Evolutionary conservation across 2,329 filamentous ascomycete genomes (phyloP).

Genomic region (Colletotrichum aenigma): DNA sequence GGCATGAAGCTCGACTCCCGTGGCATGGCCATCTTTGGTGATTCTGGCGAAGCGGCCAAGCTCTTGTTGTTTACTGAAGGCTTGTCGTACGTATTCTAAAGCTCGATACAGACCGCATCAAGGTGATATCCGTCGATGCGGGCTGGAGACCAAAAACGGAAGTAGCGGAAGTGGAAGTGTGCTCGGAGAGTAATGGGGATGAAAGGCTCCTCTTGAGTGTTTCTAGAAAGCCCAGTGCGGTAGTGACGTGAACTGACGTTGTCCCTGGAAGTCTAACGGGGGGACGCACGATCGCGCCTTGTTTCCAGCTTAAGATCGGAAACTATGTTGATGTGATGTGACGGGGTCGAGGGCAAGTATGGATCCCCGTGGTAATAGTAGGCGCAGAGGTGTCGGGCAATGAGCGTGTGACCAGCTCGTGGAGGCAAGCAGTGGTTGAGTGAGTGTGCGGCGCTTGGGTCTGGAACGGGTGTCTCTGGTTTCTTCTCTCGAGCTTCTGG

Average conservation of each 20-base stretch:
- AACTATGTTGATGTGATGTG: slow-evolving; percentile 9
- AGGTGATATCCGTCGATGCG: neutral
- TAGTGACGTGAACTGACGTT: slow-evolving; percentile 14
- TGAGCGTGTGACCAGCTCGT: slow-evolving; percentile 5
- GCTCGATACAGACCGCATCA: slow-evolving; percentile 12
- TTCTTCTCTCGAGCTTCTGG: neutral
- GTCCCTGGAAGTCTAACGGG: neutral
- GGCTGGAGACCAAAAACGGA: neutral
- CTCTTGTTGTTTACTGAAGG: neutral
- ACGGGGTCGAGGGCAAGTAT: neutral
- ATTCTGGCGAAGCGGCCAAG: neutral
- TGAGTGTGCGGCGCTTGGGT: neutral
- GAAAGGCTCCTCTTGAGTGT: slow-evolving; percentile 12
- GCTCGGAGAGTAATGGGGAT: neutral
- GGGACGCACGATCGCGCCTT: neutral
- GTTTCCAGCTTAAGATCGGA: slow-evolving; percentile 19
- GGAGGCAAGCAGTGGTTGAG: neutral
- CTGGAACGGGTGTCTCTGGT: neutral
- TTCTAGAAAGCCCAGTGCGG: slow-evolving; percentile 5
- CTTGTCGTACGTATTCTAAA: neutral
- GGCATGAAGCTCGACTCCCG: slow-evolving; percentile 76
- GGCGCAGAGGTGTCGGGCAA: neutral
- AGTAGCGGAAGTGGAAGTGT: neutral
- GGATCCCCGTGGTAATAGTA: neutral
- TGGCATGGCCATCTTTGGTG: slow-evolving; percentile 51